Conservation (phyloP, 2,329 filamentous ascomycete genomes). For the Thielaviopsis populi region DNA sequence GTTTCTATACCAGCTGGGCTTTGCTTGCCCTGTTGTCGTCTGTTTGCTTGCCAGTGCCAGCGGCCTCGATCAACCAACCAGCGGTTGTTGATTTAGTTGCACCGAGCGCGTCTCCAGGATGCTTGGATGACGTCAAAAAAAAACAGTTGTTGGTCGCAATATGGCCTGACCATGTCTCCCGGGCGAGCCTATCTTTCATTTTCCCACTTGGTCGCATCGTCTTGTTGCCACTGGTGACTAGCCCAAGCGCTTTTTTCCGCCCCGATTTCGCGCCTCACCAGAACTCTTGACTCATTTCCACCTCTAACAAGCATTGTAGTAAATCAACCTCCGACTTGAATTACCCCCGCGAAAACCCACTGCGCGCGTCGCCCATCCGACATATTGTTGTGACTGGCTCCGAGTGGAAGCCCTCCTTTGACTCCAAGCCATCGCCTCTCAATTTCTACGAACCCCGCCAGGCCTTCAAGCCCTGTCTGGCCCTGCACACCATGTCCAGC, state of each 20-base stretch:
- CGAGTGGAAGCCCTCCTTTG: not conserved
- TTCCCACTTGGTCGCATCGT: not conserved
- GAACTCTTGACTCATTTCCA: not conserved
- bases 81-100: not conserved
- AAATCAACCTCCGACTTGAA: not conserved
- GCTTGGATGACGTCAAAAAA: not conserved
- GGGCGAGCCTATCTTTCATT: too few species aligned
- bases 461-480: not conserved
- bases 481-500: constrained; percentile 5
- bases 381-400: not conserved
- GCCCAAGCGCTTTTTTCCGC: not conserved
- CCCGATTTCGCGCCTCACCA: not conserved
- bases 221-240: constrained; percentile 1
- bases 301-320: not conserved
- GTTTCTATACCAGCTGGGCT: not conserved
- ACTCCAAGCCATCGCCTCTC: constrained; percentile 4
- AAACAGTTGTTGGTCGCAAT: not conserved
- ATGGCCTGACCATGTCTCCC: not conserved
- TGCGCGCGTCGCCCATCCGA: not conserved
- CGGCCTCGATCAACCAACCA: not conserved
- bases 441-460: constrained; percentile 3
- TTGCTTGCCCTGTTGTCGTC: not conserved
- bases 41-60: not conserved
- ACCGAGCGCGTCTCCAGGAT: not conserved
- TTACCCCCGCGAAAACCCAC: not conserved